Evolutionary conservation across 139 green algal genomes (phyloP).

Genomic region (Trebouxia sp.): DNA sequence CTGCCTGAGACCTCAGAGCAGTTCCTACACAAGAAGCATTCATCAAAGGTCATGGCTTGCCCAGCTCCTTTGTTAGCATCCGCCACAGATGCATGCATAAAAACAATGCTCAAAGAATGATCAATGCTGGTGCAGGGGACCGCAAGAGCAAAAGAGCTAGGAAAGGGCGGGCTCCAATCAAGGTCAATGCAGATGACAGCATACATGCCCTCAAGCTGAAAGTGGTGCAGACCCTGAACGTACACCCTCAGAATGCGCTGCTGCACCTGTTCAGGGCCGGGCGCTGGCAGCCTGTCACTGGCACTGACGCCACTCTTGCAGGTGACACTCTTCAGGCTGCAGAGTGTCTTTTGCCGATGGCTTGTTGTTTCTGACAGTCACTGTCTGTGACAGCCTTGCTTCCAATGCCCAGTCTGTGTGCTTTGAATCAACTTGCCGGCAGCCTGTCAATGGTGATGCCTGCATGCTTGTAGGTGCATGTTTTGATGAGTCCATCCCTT

Average conservation of each 20-base stretch:
- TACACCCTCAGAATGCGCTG: slow-evolving; percentile 64
- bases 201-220: slow-evolving; percentile 53
- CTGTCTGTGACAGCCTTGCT: too few relatives aligned
- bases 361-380: too few relatives aligned
- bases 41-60: neutral
- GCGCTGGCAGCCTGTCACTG: neutral
- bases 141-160: slow-evolving; percentile 54
- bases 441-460: neutral
- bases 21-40: too few relatives aligned
- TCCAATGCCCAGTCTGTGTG: neutral
- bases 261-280: slow-evolving; percentile 22
- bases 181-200: slow-evolving; percentile 33
- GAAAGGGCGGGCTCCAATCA: slow-evolving; percentile 48
- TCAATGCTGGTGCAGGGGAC: slow-evolving; percentile 35
- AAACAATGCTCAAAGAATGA: neutral
- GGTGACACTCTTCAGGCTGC: neutral
- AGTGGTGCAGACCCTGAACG: slow-evolving; percentile 55
- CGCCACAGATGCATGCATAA: neutral
- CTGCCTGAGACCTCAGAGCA: too few relatives aligned
- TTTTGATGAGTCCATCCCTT: neutral
- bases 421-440: neutral
- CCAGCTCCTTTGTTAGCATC: neutral
- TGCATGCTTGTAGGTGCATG: neutral
- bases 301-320: neutral
- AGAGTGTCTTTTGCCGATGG: too few relatives aligned